phyloP scores from a whole-genome alignment of 2,329 filamentous ascomycete species.

The Aspergillus quadrilineatus region DNA sequence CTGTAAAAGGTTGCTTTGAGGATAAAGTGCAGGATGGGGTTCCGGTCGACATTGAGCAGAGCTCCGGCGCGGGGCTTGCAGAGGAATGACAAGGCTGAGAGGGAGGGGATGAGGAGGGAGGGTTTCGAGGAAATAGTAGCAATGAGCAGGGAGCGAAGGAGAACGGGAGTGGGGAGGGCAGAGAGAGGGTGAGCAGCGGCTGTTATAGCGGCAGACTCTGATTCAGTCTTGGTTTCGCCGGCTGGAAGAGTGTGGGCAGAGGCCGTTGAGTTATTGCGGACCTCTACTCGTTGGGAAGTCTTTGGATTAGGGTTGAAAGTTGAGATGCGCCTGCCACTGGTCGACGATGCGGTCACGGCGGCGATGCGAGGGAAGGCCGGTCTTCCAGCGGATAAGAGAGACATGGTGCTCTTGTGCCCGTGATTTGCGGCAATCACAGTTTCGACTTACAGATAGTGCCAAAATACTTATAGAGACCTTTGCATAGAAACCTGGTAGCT shows the following conservation, averaged over 20 bases:
- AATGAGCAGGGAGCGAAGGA: slow-evolving; percentile 46
- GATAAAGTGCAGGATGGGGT: slow-evolving; percentile 67
- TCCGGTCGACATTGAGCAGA: slow-evolving; percentile 71
- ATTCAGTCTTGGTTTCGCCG: slow-evolving; percentile 10
- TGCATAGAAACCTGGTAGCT: neutral
- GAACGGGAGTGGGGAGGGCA: slow-evolving; percentile 33
- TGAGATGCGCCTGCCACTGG: neutral
- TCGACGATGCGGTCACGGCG: neutral
- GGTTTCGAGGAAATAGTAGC: slow-evolving; percentile 50
- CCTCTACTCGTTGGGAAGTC: neutral
- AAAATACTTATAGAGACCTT: neutral
- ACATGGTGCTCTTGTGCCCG: neutral
- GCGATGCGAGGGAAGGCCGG: neutral
- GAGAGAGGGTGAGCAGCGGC: slow-evolving; percentile 23
- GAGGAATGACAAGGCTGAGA: slow-evolving; percentile 66
- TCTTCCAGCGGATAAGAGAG: neutral
- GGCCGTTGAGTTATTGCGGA: slow-evolving; percentile 22
- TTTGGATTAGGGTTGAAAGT: neutral
- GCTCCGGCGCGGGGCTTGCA: slow-evolving; percentile 53
- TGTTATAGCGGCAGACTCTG: neutral
- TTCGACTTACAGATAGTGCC: neutral
- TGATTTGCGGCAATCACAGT: too few species aligned
- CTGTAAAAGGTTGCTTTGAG: slow-evolving; percentile 70
- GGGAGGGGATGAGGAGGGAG: slow-evolving; percentile 66
- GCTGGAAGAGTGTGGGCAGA: neutral